These are phyloP conservation scores for Aspergillus sergii DNA, from an alignment of 2,329 filamentous ascomycete species.

Conservation along the genomic window DNA sequence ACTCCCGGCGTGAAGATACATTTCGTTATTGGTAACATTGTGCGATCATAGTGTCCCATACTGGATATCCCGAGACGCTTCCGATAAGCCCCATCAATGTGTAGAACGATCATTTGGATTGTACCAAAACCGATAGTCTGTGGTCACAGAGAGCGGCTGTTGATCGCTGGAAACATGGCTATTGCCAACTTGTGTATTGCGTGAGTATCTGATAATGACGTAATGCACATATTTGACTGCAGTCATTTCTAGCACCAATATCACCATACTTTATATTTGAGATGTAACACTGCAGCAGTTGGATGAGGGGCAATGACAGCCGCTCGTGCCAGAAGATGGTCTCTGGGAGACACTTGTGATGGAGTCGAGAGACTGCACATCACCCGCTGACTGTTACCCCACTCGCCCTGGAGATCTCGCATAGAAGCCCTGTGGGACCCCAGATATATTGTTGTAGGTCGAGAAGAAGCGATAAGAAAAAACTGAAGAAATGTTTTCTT, in stretches of 20 bases:
- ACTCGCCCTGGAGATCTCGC: not conserved
- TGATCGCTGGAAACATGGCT: not conserved
- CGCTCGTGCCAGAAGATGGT: conserved; percentile 5
- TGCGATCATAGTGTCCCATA: not conserved
- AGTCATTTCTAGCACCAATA: not conserved
- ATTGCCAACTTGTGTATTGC: not conserved
- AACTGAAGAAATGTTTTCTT: not conserved
- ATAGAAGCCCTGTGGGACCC: not conserved
- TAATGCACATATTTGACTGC: not conserved
- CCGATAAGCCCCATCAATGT: not conserved
- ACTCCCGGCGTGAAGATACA: not conserved
- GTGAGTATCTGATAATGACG: not conserved
- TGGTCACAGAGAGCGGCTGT: not conserved
- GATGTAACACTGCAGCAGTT: not conserved
- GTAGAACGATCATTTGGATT: not conserved
- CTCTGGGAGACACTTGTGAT: conserved; percentile 9
- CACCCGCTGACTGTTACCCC: conserved; percentile 7
- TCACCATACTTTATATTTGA: not conserved
- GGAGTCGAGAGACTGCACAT: conserved; percentile 1
- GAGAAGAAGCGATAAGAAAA: not conserved
- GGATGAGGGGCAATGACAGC: not conserved
- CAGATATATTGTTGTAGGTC: not conserved
- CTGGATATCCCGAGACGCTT: not conserved
- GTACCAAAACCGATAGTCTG: not conserved
- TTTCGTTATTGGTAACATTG: not conserved